Conservation (phyloP, 495 filamentous ascomycete genomes). For the Trichodelitschia bisporula region DNA sequence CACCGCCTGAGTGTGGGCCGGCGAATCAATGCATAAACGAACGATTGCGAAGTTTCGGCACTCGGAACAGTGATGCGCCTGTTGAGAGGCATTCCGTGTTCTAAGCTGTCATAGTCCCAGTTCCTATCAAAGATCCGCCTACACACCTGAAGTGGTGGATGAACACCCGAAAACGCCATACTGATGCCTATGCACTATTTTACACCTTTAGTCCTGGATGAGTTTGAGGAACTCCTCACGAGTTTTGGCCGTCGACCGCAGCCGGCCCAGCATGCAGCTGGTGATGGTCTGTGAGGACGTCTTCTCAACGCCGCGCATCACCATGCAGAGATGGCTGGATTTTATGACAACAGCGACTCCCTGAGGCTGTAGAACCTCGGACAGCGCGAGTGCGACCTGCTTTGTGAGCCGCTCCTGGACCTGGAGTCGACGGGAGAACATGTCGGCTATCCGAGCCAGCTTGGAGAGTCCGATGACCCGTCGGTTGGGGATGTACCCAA, state of each 20-base stretch:
- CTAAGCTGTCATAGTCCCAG: too few relatives aligned
- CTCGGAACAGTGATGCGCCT: too few relatives aligned
- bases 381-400: constrained; percentile 82
- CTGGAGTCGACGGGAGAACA: constrained; percentile 84
- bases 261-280: constrained; percentile 86
- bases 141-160: too few relatives aligned
- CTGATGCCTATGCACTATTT: too few relatives aligned
- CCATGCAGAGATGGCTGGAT: constrained; percentile 94
- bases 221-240: constrained; percentile 83
- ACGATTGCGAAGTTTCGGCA: too few relatives aligned
- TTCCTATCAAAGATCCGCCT: too few relatives aligned
- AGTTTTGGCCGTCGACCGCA: constrained; percentile 78
- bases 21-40: too few relatives aligned
- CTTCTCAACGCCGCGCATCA: constrained; percentile 87
- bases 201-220: too few relatives aligned
- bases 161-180: too few relatives aligned
- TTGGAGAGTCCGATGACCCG: constrained; percentile 89
- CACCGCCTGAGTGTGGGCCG: too few relatives aligned
- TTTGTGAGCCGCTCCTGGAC: constrained; percentile 91
- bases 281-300: constrained; percentile 69
- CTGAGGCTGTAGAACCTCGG: constrained; percentile 77
- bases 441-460: constrained; percentile 81
- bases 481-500: constrained; percentile 76
- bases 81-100: too few relatives aligned
- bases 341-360: constrained; percentile 97